Percentiles rank a stretch among this genome's conserved stretches.
These are phyloP conservation scores for Scheffersomyces lignosus DNA, from an alignment of 805 yeast genomes.

Conservation along the genomic window DNA sequence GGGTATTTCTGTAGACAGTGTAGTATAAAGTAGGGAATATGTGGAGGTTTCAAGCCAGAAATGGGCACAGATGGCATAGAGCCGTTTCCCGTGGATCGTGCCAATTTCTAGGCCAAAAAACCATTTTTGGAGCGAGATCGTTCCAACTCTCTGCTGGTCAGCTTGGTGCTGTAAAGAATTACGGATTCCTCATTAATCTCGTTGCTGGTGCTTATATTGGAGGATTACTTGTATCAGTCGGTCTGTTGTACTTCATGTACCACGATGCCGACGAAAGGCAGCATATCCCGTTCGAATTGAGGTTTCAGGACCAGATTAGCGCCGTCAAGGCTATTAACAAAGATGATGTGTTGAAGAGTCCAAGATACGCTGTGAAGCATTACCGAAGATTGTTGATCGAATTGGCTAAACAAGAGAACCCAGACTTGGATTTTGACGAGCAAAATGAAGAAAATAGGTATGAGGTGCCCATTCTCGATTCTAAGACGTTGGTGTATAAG, in stretches of 20 bases:
- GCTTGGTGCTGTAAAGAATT: constrained; percentile 20
- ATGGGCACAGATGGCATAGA: too few relatives aligned
- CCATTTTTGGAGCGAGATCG: too few relatives aligned
- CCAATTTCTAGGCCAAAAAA: too few relatives aligned
- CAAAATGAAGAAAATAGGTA: constrained; percentile 22
- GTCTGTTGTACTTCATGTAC: constrained; percentile 39
- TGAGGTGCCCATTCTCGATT: constrained; percentile 34
- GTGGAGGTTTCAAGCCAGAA: too few relatives aligned
- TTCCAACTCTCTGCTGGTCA: constrained; percentile 19
- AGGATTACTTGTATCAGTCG: constrained; percentile 37
- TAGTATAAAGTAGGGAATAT: too few relatives aligned
- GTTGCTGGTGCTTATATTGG: constrained; percentile 46
- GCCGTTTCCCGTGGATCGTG: too few relatives aligned
- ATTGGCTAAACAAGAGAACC: constrained; percentile 27
- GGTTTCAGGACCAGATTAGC: constrained; percentile 30
- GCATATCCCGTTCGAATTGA: constrained; percentile 40
- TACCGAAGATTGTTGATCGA: constrained; percentile 38
- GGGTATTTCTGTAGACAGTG: too few relatives aligned
- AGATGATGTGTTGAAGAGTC: constrained; percentile 43
- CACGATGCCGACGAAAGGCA: constrained; percentile 40
- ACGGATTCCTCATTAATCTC: constrained; percentile 34
- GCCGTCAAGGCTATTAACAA: constrained; percentile 45
- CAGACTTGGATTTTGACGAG: constrained; percentile 27
- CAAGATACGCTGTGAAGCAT: constrained; percentile 44
- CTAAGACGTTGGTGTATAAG: constrained; percentile 27